phyloP scores from a whole-genome alignment of 805 yeast species.

The Ogataea angusta region DNA sequence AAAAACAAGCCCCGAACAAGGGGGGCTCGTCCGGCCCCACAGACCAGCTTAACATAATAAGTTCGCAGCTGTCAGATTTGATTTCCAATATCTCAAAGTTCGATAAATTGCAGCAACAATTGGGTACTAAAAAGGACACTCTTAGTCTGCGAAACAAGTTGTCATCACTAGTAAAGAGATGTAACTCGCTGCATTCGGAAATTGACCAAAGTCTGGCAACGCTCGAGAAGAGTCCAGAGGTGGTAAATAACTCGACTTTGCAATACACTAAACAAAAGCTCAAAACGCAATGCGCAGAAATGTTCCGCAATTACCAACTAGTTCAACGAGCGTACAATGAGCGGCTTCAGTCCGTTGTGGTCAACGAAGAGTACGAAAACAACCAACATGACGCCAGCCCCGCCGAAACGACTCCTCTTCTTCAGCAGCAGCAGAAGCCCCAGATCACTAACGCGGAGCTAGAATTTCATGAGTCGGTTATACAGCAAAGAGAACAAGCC shows the following conservation, averaged over 20 bases:
- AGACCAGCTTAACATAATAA: conserved; percentile 15
- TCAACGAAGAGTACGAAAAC: conserved; percentile 29
- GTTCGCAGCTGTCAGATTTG: conserved; percentile 22
- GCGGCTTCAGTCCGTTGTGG: conserved; percentile 39
- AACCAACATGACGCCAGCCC: conserved; percentile 17
- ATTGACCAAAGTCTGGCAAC: conserved; percentile 15
- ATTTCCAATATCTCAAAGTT: conserved; percentile 47
- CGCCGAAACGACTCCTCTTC: conserved; percentile 19
- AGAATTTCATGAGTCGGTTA: conserved; percentile 59
- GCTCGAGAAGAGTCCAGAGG: conserved; percentile 9
- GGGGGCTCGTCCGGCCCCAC: not conserved
- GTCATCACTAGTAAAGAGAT: conserved; percentile 21
- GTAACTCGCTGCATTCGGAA: conserved; percentile 17
- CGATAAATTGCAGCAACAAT: conserved; percentile 44
- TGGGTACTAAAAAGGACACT: conserved; percentile 54
- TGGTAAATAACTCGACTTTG: conserved; percentile 11
- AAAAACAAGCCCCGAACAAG: conserved; percentile 21
- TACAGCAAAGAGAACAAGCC: conserved; percentile 72
- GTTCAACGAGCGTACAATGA: conserved; percentile 48
- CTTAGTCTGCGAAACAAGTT: conserved; percentile 34
- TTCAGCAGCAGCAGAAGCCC: conserved; percentile 31
- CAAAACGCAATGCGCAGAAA: conserved; percentile 50
- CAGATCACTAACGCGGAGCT: conserved; percentile 41
- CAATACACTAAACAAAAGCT: conserved; percentile 49
- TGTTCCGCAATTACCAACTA: conserved; percentile 43